Conservation (phyloP, 352 stramenopile genomes). For the Phytopythium helicoides region DNA sequence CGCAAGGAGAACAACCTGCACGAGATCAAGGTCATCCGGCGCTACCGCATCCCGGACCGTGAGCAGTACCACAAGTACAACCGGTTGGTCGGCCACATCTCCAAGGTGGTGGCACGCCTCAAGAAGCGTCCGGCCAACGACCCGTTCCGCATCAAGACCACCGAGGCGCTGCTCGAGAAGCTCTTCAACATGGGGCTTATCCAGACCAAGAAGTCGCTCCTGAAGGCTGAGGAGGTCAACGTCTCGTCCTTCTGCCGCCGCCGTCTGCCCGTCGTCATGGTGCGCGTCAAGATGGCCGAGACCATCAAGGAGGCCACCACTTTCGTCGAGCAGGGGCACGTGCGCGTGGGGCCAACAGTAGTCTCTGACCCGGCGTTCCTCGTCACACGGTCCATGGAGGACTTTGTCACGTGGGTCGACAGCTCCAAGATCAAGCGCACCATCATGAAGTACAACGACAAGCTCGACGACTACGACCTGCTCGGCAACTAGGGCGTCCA, state of each 20-base stretch:
- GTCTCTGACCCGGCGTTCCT: slow-evolving; percentile 97
- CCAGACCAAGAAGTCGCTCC: slow-evolving; percentile 94
- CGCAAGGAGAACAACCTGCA: slow-evolving; percentile 98
- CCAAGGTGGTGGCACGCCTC: slow-evolving; percentile 92
- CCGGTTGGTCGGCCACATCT: slow-evolving; percentile 95
- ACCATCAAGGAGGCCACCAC: slow-evolving; percentile 97
- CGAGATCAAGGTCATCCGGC: slow-evolving; percentile 97
- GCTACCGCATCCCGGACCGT: slow-evolving; percentile 97
- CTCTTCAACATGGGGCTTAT: slow-evolving; percentile 98
- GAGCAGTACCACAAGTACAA: slow-evolving; percentile 99
- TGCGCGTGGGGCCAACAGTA: slow-evolving; percentile 90
- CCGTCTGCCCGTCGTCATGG: slow-evolving; percentile 98
- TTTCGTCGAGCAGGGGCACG: slow-evolving; percentile 98
- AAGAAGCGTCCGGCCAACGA: slow-evolving; percentile 95
- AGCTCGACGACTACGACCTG: slow-evolving; percentile 99
- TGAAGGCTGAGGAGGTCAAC: slow-evolving; percentile 97
- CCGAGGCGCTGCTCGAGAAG: slow-evolving; percentile 96
- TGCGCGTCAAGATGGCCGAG: slow-evolving; percentile 99
- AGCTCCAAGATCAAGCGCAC: slow-evolving; percentile 97
- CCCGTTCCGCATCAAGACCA: slow-evolving; percentile 97
- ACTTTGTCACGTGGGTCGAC: slow-evolving; percentile 99
- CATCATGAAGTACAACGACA: slow-evolving; percentile 99
- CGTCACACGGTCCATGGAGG: slow-evolving; percentile 97
- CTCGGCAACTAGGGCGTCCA: slow-evolving; percentile 86
- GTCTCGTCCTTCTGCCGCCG: slow-evolving; percentile 94